Evolutionary conservation across 768 basidiomycete species (phyloP).

Genomic region (Amanita subjunquillea): DNA sequence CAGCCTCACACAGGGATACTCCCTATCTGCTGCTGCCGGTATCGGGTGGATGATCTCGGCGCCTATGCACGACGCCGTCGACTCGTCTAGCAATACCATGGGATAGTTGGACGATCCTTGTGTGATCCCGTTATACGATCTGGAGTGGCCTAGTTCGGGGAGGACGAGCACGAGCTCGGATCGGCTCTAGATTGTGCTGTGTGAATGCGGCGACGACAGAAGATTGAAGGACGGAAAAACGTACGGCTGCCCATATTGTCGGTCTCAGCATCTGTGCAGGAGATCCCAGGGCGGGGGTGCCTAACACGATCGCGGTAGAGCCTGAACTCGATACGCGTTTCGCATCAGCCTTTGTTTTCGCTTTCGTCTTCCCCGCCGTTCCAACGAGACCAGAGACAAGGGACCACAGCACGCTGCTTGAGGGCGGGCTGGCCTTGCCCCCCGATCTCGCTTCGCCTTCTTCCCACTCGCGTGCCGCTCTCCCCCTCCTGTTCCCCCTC

Average conservation of each 20-base stretch:
- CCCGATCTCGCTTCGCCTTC: background rate
- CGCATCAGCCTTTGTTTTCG: background rate
- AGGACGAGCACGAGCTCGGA: slow-evolving; percentile 3
- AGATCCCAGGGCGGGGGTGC: too few species aligned
- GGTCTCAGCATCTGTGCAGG: background rate
- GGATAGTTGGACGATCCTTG: slow-evolving; percentile 4
- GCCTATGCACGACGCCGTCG: background rate
- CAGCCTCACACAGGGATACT: background rate
- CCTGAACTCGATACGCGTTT: background rate
- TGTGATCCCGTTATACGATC: slow-evolving; percentile 1
- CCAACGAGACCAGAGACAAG: background rate
- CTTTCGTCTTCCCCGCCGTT: background rate
- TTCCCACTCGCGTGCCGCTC: too few species aligned
- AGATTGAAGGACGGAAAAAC: background rate
- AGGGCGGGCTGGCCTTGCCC: background rate
- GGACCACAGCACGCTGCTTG: background rate
- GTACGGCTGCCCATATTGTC: background rate
- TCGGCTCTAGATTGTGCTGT: slow-evolving; percentile 1
- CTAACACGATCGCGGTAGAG: background rate
- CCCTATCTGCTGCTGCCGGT: background rate
- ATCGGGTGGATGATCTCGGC: background rate
- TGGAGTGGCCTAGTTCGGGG: slow-evolving; percentile 4
- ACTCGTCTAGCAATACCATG: slow-evolving; percentile 4
- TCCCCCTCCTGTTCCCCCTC: background rate
- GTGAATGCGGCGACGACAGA: background rate